Conservation (phyloP, 345 rosid genomes). For the Sapria himalayana region DNA sequence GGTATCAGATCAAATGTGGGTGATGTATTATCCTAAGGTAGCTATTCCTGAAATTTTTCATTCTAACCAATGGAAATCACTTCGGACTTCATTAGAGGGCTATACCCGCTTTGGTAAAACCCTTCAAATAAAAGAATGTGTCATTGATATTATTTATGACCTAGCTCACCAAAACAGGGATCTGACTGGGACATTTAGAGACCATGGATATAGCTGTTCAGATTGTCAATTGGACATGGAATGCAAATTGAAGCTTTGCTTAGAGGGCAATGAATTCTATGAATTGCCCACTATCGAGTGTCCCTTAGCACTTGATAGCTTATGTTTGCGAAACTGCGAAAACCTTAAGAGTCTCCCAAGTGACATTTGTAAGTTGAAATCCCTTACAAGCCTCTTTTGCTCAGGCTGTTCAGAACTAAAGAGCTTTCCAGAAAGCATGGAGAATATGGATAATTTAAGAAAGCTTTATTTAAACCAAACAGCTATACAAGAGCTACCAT, state of each 20-base stretch:
- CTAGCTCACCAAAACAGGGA: constrained; percentile 8
- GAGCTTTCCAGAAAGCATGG: constrained; percentile 9
- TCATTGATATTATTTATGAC: constrained; percentile 1
- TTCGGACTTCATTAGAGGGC: constrained; percentile 1
- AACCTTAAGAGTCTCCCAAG: constrained; percentile 14
- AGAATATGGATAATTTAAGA: constrained; percentile 9
- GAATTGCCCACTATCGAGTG: constrained; percentile 13
- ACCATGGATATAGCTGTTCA: no score
- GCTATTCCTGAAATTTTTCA: constrained; percentile 6
- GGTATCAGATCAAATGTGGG: neutral
- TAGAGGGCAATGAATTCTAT: constrained; percentile 11
- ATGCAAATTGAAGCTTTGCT: constrained; percentile 6
- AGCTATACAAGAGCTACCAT: constrained; percentile 11
- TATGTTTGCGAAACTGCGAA: constrained; percentile 13
- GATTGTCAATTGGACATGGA: constrained; percentile 1
- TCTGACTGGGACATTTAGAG: no score
- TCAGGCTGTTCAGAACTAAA: constrained; percentile 12
- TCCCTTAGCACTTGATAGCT: constrained; percentile 6
- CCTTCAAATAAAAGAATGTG: constrained; percentile 6
- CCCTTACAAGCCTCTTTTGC: constrained; percentile 8
- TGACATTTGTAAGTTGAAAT: constrained; percentile 10
- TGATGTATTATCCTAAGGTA: neutral
- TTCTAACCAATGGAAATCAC: constrained; percentile 10
- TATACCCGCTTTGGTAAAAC: constrained; percentile 7
- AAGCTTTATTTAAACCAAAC: constrained; percentile 12